phyloP scores from a whole-genome alignment of 2,329 filamentous ascomycete species.

The Ophiostoma pallidulum region DNA sequence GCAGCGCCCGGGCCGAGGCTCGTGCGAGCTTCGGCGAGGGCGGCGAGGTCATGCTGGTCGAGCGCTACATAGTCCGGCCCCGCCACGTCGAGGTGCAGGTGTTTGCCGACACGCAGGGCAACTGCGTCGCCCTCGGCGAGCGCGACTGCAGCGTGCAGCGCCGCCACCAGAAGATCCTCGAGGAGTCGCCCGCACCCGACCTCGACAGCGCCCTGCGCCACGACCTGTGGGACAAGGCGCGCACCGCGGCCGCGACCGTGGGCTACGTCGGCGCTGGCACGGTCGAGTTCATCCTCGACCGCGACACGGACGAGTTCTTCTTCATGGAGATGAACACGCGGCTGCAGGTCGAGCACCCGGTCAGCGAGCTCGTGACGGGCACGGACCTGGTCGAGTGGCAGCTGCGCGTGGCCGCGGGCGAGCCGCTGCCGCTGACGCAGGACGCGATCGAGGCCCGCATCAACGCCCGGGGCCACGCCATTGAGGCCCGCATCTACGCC shows the following conservation, averaged over 20 bases:
- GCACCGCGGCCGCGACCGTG: constrained; percentile 61
- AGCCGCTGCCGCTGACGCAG: constrained; percentile 47
- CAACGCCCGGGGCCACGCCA: constrained; percentile 67
- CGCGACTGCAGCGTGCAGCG: constrained; percentile 82
- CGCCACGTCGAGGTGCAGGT: constrained; percentile 87
- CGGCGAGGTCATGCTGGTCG: constrained; percentile 72
- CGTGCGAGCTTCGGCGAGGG: constrained; percentile 71
- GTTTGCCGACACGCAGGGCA: constrained; percentile 72
- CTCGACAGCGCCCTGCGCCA: constrained; percentile 47
- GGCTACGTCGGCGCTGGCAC: constrained; percentile 86
- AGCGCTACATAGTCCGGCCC: constrained; percentile 69
- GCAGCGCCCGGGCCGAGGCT: constrained; percentile 66
- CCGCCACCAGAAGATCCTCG: constrained; percentile 82
- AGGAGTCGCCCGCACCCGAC: constrained; percentile 74
- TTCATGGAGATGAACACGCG: constrained; percentile 81
- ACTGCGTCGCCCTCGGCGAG: constrained; percentile 76
- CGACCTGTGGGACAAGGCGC: constrained; percentile 57
- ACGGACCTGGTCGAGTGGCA: constrained; percentile 89
- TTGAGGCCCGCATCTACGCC: constrained; percentile 93
- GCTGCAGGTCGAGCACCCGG: constrained; percentile 92
- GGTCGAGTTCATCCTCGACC: constrained; percentile 84
- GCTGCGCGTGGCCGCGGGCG: constrained; percentile 60
- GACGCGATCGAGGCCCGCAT: constrained; percentile 66
- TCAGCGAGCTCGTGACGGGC: constrained; percentile 63
- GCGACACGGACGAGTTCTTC: constrained; percentile 70